Evolutionary conservation across 345 rosid species (phyloP), one percentile per base, ranked within the genome.

Genomic region (Populus alba): DNA sequence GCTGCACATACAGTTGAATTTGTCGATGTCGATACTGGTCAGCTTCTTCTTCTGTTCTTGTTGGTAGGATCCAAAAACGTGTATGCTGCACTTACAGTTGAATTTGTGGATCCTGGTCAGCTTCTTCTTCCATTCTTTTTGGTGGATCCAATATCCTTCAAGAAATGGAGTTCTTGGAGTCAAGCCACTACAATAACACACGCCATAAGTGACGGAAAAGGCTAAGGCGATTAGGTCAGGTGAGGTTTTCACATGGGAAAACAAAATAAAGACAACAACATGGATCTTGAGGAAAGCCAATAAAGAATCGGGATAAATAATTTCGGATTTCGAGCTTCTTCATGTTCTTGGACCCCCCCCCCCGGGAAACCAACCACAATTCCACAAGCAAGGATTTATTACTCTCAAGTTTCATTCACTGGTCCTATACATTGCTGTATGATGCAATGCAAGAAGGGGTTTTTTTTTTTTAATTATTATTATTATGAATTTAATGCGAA

Each of bases 151-250:
- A 65, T 31, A 31, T 74, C 82, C 85, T 71, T 83, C 49, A 51
- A 18, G 41, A 55, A 41, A 39, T 23, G 51, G 9, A 6, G 33
- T 25, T 35, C 41, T 59, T 31, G 2, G 35, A 20, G 72, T 82
- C 69, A 67, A 77, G 59, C 70, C 41, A 18, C 43, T 3, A 5
- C 13, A 38, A 67, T 70, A 75, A 86, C 71, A 75, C 80, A 75
- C 71, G 88, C 75, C 84, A 80, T 29, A 59, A 82, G 84, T 80
- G 80, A 78, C 83, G 81, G 85, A 80, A 81, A 85, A 81, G 66
- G 71, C 12, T 10, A 41, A 15, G 23, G 68, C 38, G 37, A 17
- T 63, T 66, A 47, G 80, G 76, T 82, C 70, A 61, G 67, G 69
- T 18, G 39, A 45, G 27, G 43, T 61, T 22, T 69, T 53, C 72